Base-by-base conservation (phyloP, 75 land plant genomes). In the Ceratopteris richardii region DNA sequence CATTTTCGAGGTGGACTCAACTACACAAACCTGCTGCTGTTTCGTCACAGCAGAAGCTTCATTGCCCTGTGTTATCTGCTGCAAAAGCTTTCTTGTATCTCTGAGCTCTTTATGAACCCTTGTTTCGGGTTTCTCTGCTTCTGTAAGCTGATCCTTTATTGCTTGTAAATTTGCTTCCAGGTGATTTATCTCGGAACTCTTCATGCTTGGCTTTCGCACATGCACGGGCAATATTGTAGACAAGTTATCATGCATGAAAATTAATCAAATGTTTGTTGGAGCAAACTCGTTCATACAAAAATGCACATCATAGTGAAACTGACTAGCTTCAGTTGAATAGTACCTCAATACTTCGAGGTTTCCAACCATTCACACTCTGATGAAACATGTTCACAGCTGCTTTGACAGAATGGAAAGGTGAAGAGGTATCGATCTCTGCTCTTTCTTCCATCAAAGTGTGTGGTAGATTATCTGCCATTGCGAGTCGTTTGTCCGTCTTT, bases 361-460 rank as follows among this genome's bases (percentile, higher is more conserved):
- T 40, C 14, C 42, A 9, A 9, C 12, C 14, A 14, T 48, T 18
- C 18, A 4, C 20, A 14, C 20, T 70, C 26, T 78, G 87, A 51
- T 82, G 90, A 66, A 86, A 82, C 29, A 90, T 46, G 39, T 56
- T 82, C 31, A 86, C 83, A 55, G 90, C 91, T 69, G 82, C 91
- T 73, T 83, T 90, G 6, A 86, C 87, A 47, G 90, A 85, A 44
- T 80, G 75, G 71, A 85, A 88, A 29, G 95, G 94, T 58, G 87
- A 78, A 30, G 86, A 67, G 18, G 90, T 82, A 62, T 89, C 95
- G 41, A 82, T 75, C 44, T 86, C 81, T 33, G 75, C 89, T 40
- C 77, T 73, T 60, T 78, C 71, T 18, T 48, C 21, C 42, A n/a
- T n/a, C n/a, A n/a, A n/a, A n/a, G n/a, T n/a, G n/a, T n/a, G n/a